A percentile compares a stretch with the other conserved stretches of the same genome.
These are phyloP conservation scores for Lachancea thermotolerans DNA, from an alignment of 805 yeast genomes.

Conservation along the genomic window DNA sequence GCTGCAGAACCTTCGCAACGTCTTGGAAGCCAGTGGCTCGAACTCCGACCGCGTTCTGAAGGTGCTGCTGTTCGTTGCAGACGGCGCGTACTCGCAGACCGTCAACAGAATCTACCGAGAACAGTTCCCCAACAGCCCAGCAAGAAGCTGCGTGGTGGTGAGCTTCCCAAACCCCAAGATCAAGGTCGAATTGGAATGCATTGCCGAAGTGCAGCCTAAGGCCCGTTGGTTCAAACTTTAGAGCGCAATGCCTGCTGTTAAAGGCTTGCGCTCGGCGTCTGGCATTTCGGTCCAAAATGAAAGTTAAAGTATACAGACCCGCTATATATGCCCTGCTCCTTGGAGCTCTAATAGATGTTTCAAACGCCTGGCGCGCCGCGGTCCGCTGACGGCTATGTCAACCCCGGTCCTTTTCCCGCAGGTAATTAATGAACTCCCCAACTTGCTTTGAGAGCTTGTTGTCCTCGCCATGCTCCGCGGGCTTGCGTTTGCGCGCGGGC, in stretches of 20 bases:
- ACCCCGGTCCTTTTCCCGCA: constrained; percentile 8
- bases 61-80: constrained; percentile 43
- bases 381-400: not conserved
- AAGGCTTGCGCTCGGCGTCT: not conserved
- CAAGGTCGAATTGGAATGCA: constrained; percentile 47
- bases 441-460: constrained; percentile 7
- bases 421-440: constrained; percentile 6
- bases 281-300: not conserved
- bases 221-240: constrained; percentile 12
- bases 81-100: constrained; percentile 36
- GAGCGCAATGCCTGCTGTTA: not conserved
- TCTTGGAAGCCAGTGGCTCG: constrained; percentile 40
- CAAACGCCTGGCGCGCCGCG: not conserved
- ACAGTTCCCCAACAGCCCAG: constrained; percentile 43
- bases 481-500: not conserved
- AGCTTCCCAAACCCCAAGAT: constrained; percentile 44
- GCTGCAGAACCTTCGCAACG: constrained; percentile 37
- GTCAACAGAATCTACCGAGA: constrained; percentile 44
- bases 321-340: constrained; percentile 3
- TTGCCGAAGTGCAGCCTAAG: constrained; percentile 28
- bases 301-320: constrained; percentile 6
- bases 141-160: constrained; percentile 47
- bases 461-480: not conserved
- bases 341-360: not conserved
- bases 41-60: constrained; percentile 42